phyloP scores from a whole-genome alignment of 1,284 basidiomycete species.

The Sphaerobolus stellatus region DNA sequence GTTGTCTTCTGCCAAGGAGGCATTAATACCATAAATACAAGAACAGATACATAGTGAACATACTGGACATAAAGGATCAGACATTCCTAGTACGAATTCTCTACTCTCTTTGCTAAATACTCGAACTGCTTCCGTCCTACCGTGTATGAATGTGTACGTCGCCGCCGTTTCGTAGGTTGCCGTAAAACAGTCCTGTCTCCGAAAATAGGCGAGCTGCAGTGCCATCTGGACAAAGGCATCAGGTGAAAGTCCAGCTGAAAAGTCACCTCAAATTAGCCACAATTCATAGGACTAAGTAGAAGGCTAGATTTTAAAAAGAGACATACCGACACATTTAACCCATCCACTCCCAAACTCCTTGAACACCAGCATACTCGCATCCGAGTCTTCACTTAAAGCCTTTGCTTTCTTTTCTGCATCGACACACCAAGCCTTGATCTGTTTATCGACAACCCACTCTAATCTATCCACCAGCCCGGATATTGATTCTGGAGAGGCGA shows the following conservation, averaged over 20 bases:
- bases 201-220: slow-evolving; percentile 90
- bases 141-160: slow-evolving; percentile 88
- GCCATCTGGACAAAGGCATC: slow-evolving; percentile 95
- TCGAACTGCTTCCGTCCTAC: slow-evolving; percentile 91
- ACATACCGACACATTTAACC: slow-evolving; percentile 80
- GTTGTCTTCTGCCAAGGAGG: slow-evolving; percentile 37
- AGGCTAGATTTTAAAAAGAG: not conserved
- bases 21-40: too few relatives aligned
- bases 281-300: not conserved
- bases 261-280: not conserved
- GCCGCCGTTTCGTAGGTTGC: slow-evolving; percentile 96
- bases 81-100: slow-evolving; percentile 78
- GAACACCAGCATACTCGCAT: slow-evolving; percentile 85
- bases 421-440: slow-evolving; percentile 56
- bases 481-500: too few relatives aligned
- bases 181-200: slow-evolving; percentile 73
- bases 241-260: slow-evolving; percentile 69
- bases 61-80: slow-evolving; percentile 54
- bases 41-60: slow-evolving; percentile 23
- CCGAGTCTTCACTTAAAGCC: slow-evolving; percentile 73
- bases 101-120: slow-evolving; percentile 77
- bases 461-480: slow-evolving; percentile 48
- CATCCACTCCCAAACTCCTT: slow-evolving; percentile 85
- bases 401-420: slow-evolving; percentile 61
- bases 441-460: slow-evolving; percentile 75